These are phyloP conservation scores for Artemisia argyi DNA, from an alignment of 129 eudicot species.

Conservation along the genomic window DNA sequence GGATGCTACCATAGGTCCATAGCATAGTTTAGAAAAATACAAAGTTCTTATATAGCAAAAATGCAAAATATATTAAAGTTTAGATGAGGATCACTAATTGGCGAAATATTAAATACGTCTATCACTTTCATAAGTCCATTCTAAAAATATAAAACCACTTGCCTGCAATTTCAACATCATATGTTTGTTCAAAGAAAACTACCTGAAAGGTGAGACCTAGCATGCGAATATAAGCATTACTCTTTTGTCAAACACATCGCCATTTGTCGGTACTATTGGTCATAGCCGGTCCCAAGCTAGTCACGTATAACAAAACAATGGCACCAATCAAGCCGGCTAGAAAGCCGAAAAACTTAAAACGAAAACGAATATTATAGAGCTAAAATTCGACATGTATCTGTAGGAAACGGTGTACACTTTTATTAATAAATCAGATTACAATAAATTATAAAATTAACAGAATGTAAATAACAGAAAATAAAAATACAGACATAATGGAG, in stretches of 20 bases:
- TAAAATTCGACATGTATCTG: no score
- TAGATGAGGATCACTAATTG: no score
- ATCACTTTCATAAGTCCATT: constrained; percentile 32
- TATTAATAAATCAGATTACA: no score
- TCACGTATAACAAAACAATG: constrained; percentile 4
- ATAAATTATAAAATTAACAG: no score
- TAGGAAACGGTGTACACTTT: no score
- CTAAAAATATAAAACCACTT: constrained; percentile 11
- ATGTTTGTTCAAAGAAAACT: constrained; percentile 24
- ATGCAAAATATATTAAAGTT: no score
- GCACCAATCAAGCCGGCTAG: constrained; percentile 28
- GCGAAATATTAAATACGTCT: not conserved
- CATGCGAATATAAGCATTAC: constrained; percentile 1
- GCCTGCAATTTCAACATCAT: constrained; percentile 23
- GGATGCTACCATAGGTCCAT: no score
- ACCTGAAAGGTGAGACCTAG: constrained; percentile 6
- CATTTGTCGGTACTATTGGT: not conserved
- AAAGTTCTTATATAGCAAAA: no score
- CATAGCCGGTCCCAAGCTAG: not conserved
- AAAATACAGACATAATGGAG: no score
- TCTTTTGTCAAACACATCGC: not conserved
- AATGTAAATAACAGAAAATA: no score
- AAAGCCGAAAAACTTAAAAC: not conserved
- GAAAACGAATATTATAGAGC: not conserved
- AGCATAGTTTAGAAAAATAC: no score